Base-by-base conservation (phyloP, 2,329 filamentous ascomycete genomes). In the Achaetomium macrosporum region DNA sequence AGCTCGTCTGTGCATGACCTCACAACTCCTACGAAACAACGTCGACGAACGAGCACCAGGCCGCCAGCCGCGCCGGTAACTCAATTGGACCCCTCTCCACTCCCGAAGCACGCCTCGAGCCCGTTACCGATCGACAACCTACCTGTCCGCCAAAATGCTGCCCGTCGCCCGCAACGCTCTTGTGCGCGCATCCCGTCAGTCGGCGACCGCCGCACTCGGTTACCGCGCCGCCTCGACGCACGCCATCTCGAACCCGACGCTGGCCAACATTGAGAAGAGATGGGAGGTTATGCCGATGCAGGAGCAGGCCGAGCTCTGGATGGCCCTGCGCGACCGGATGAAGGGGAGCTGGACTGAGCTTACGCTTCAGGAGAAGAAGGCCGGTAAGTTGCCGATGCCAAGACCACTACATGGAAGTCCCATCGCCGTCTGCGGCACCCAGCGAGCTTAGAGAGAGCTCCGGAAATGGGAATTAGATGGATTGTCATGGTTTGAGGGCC, bases 221-320 rank as follows among this genome's bases (percentile, higher is more conserved):
- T 72, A 73, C 55, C 60, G 62, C 63, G 76, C 76, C 68, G 76
- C 82, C 66, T 83, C 87, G 65, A 88, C 88, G 37, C 90, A 96
- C 73, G 91, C 92, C 71, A 95, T 99, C 76, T 95, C 91, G 69
- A 97, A 96, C 79, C 93, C 95, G 64, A 96, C 90, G 55, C 83
- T 99, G 68, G 88, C 90, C 74, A 90, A 95, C 76, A 97, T 99
- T 69, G 93, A 99, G 85, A 96, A 96, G 86, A 83, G 93, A 79
- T 99, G 93, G 93, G 93, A 99, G 79, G 83, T 79, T 60, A 91
- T 97, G 88, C 91, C 92, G 55, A 90, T 93, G 61, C 90, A 96
- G 81, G 93, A 99, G 83, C 93, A 99, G 84, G 93, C 93, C 63
- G 93, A 99, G 71, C 79, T 99, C 66, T 99, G 93, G 93, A 99